Base-by-base conservation (phyloP, 2,329 filamentous ascomycete genomes). In the Fusarium sp. region DNA sequence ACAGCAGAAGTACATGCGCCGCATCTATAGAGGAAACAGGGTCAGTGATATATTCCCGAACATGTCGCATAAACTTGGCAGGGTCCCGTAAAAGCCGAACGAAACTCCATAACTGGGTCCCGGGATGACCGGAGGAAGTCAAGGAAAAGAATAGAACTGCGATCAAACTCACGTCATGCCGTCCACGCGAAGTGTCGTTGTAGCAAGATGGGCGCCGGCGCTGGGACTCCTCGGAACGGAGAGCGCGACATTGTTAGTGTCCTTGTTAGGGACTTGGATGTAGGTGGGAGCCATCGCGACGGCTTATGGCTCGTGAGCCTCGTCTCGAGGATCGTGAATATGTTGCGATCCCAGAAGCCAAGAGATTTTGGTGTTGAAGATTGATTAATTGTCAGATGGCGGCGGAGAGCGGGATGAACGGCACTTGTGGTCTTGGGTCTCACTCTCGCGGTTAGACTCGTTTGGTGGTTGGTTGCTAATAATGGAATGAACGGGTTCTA, bases 1-100 rank as follows among this genome's bases (percentile, higher is more conserved):
- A 99, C 92, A n/a, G 96, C 92, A 47, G 95, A 97, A 33, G 95
- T 98, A 81, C 96, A 99, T 75, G 95, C 92, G 79, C 95, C 95
- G 84, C 96, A 99, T 72, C 88, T 90, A 87, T 88, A 85, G 88
- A 41, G 35, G 45, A 29, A 29, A 44, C 35, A 55, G 41, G 15
- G 76, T 84, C 70, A 84, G 80, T 68, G 38, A 76, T 69, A 74
- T 68, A 72, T 60, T 39, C 50, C 31, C 22, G 27, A 42, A 42
- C 39, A 62, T 44, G 53, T 36, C 61, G 45, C 54, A 33, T 47
- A 41, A 27, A 41, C 45, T 61, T 49, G 46, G 57, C 33, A 59
- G 11, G 29, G 52, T 22, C 42, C 55, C 60, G 54, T 42, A 50
- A 33, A 54, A 33, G 44, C 63, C 39, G 57, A 46, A 44, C 65